A percentile compares a stretch with the other conserved stretches of the same genome.
Evolutionary conservation across 441 rosid species (phyloP).

Genomic region (Gossypium trilobum): DNA sequence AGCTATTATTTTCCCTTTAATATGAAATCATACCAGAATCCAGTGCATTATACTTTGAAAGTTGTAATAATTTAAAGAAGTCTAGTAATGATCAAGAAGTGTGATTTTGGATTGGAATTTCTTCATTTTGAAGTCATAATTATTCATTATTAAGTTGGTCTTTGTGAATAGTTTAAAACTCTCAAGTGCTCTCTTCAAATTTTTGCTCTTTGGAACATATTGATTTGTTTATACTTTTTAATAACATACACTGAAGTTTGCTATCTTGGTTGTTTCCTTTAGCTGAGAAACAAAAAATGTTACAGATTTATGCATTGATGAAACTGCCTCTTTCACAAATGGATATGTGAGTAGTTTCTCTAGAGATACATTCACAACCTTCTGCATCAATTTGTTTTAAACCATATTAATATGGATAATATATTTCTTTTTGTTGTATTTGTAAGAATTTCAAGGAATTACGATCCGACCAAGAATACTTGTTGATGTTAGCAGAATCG

Average conservation of each 20-base stretch:
- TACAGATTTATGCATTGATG: too few relatives aligned
- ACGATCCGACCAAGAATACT: too few relatives aligned
- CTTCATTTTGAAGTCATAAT: background rate
- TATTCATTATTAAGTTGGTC: background rate
- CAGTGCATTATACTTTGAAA: constrained; percentile 1
- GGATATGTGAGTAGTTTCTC: constrained; percentile 69
- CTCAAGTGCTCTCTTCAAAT: background rate
- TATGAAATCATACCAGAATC: background rate
- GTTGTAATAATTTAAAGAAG: background rate
- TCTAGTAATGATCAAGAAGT: background rate
- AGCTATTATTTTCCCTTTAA: background rate
- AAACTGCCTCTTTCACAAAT: constrained; percentile 13
- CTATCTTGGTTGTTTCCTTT: background rate
- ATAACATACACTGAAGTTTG: background rate
- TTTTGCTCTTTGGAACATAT: too few relatives aligned
- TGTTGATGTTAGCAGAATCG: too few relatives aligned
- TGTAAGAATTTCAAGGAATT: too few relatives aligned
- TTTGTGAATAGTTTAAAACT: background rate
- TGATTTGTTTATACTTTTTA: too few relatives aligned
- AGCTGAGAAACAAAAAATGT: too few relatives aligned
- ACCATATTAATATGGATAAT: too few relatives aligned
- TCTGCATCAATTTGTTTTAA: too few relatives aligned
- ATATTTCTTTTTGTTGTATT: too few relatives aligned
- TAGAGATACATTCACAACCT: constrained; percentile 21
- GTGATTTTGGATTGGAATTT: background rate